Percentiles rank a stretch among this genome's conserved stretches.
Conservation (phyloP, 768 basidiomycete genomes). For the Kwoniella bestiolae region DNA sequence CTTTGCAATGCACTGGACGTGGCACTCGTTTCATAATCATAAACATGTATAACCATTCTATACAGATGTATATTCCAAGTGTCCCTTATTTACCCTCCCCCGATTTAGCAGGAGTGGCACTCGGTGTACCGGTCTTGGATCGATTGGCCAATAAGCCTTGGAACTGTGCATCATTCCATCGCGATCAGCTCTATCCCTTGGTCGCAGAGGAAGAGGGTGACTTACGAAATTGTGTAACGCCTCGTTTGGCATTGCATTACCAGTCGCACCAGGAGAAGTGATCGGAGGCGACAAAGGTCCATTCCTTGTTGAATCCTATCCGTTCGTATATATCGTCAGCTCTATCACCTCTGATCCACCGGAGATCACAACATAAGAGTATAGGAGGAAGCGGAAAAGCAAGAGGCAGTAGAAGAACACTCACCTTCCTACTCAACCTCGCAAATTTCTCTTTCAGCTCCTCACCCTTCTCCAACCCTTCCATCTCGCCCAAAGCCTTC, state of each 20-base stretch:
- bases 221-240: slow-evolving; percentile 55
- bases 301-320: slow-evolving; percentile 36
- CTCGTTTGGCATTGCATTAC: slow-evolving; percentile 49
- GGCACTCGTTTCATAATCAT: too few relatives aligned
- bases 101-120: slow-evolving; percentile 4
- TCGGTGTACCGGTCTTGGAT: slow-evolving; percentile 13
- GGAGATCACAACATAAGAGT: too few relatives aligned
- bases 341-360: not conserved
- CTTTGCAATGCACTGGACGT: too few relatives aligned
- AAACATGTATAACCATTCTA: too few relatives aligned
- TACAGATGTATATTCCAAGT: too few relatives aligned
- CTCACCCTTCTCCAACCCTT: slow-evolving; percentile 59
- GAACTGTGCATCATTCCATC: slow-evolving; percentile 13
- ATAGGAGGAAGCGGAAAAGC: not conserved
- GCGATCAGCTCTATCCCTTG: not conserved
- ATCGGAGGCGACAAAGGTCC: slow-evolving; percentile 35
- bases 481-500: slow-evolving; percentile 85
- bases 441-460: slow-evolving; percentile 52
- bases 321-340: too few relatives aligned
- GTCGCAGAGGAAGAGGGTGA: not conserved
- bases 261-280: slow-evolving; percentile 8
- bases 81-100: not conserved
- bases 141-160: slow-evolving; percentile 30
- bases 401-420: not conserved
- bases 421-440: slow-evolving; percentile 41